Conservation (phyloP, 2,329 filamentous ascomycete species). For the Aspergillus novofumigatus region DNA sequence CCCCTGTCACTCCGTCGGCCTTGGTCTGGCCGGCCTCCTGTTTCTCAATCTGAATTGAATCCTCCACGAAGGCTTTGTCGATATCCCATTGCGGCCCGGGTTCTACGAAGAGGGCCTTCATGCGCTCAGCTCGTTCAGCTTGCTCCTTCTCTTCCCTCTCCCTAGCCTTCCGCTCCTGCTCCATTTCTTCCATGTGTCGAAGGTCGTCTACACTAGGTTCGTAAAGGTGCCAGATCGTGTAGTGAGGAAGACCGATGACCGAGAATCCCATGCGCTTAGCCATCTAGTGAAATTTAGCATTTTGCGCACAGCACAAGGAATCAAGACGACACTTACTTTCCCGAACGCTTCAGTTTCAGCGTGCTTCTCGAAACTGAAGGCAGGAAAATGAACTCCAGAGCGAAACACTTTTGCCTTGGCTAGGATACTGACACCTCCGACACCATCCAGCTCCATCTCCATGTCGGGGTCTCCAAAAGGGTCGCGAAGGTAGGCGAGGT, state of each 20-base stretch:
- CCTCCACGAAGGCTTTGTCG: constrained; percentile 75
- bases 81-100: constrained; percentile 79
- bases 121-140: constrained; percentile 68
- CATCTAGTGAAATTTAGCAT: constrained; percentile 61
- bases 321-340: constrained; percentile 60
- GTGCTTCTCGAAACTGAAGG: constrained; percentile 98
- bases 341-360: constrained; percentile 98
- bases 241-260: constrained; percentile 91
- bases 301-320: not conserved
- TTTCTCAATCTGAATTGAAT: constrained; percentile 59
- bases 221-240: constrained; percentile 99
- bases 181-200: constrained; percentile 98
- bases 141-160: constrained; percentile 77
- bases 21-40: constrained; percentile 25
- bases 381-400: constrained; percentile 92
- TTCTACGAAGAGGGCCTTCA: constrained; percentile 76
- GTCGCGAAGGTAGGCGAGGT: constrained; percentile 92
- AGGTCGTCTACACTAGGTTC: constrained; percentile 98
- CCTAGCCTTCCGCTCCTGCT: constrained; percentile 72
- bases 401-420: constrained; percentile 95
- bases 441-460: constrained; percentile 99
- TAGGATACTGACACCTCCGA: constrained; percentile 94
- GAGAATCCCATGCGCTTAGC: constrained; percentile 93
- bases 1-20: not conserved
- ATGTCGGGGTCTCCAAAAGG: constrained; percentile 97